Percentiles rank a stretch among this genome's conserved stretches.
Conservation (phyloP, 2,329 filamentous ascomycete species). For the Teratosphaeria destructans region DNA sequence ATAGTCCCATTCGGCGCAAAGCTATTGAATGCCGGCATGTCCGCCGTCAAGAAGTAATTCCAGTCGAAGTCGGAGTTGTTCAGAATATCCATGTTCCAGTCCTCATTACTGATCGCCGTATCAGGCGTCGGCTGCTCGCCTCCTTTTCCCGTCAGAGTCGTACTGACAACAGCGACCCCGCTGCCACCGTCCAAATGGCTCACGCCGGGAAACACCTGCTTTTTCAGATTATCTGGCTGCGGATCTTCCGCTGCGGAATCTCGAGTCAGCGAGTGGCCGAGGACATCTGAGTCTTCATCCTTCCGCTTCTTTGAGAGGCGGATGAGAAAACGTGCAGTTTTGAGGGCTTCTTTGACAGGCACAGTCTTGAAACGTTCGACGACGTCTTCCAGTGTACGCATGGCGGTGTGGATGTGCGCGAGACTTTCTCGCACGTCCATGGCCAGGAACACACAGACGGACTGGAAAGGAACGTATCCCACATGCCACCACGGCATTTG, state of each 20-base stretch:
- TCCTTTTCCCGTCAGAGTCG: neutral
- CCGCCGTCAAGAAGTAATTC: slow-evolving; percentile 22
- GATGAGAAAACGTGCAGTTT: slow-evolving; percentile 45
- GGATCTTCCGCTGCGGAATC: slow-evolving; percentile 9
- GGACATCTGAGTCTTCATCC: slow-evolving; percentile 31
- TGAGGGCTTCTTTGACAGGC: slow-evolving; percentile 41
- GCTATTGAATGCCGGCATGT: slow-evolving; percentile 22
- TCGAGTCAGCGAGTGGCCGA: slow-evolving; percentile 20
- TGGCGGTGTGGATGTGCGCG: slow-evolving; percentile 39
- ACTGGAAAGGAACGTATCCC: slow-evolving; percentile 50
- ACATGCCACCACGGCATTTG: slow-evolving; percentile 49
- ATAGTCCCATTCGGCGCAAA: slow-evolving; percentile 25
- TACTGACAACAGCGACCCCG: neutral
- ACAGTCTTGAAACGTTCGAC: slow-evolving; percentile 22
- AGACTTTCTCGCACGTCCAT: slow-evolving; percentile 44
- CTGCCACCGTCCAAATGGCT: neutral
- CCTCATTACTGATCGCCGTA: slow-evolving; percentile 19
- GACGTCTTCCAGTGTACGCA: slow-evolving; percentile 30
- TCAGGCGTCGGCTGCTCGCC: slow-evolving; percentile 4
- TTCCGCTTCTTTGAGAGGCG: slow-evolving; percentile 43
- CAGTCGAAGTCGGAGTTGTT: slow-evolving; percentile 25
- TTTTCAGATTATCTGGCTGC: slow-evolving; percentile 9
- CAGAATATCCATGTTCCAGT: slow-evolving; percentile 24
- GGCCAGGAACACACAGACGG: slow-evolving; percentile 45
- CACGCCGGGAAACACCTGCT: neutral